Conservation (phyloP, 805 yeast species). For the Lachancea meyersii region DNA sequence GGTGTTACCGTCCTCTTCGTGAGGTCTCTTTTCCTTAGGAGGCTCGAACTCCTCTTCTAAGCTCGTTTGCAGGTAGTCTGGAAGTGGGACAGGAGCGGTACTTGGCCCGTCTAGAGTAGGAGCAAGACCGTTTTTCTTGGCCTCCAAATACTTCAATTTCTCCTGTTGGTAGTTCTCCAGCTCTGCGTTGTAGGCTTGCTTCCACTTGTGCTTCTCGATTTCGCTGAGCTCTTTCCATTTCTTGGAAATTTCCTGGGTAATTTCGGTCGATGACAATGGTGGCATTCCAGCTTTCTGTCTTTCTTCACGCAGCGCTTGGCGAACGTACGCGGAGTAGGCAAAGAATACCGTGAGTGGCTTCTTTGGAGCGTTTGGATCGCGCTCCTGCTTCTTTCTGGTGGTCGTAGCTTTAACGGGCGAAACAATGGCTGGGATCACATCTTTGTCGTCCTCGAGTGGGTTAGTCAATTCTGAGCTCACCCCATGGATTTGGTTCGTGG, state of each 20-base stretch:
- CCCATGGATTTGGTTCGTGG: slow-evolving; percentile 30
- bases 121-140: slow-evolving; percentile 38
- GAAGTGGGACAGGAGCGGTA: slow-evolving; percentile 39
- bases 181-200: slow-evolving; percentile 45
- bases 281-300: slow-evolving; percentile 54
- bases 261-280: slow-evolving; percentile 65
- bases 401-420: slow-evolving; percentile 22
- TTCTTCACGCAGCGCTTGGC: slow-evolving; percentile 65
- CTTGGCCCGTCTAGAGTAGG: slow-evolving; percentile 27
- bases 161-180: slow-evolving; percentile 40
- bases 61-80: slow-evolving; percentile 26
- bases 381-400: slow-evolving; percentile 45
- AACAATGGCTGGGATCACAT: slow-evolving; percentile 12
- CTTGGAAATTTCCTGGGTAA: slow-evolving; percentile 71
- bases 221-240: slow-evolving; percentile 71
- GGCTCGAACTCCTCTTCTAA: slow-evolving; percentile 19
- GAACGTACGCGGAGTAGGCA: slow-evolving; percentile 64
- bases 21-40: slow-evolving; percentile 35
- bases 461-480: slow-evolving; percentile 27
- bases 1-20: slow-evolving; percentile 28
- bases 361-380: slow-evolving; percentile 93
- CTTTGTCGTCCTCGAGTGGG: slow-evolving; percentile 33
- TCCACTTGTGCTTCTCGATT: slow-evolving; percentile 68
- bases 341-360: slow-evolving; percentile 88
- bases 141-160: slow-evolving; percentile 43